These are phyloP conservation scores for Lodderomyces orthopsilosis DNA, from an alignment of 1,139 yeast genomes.

Conservation along the genomic window DNA sequence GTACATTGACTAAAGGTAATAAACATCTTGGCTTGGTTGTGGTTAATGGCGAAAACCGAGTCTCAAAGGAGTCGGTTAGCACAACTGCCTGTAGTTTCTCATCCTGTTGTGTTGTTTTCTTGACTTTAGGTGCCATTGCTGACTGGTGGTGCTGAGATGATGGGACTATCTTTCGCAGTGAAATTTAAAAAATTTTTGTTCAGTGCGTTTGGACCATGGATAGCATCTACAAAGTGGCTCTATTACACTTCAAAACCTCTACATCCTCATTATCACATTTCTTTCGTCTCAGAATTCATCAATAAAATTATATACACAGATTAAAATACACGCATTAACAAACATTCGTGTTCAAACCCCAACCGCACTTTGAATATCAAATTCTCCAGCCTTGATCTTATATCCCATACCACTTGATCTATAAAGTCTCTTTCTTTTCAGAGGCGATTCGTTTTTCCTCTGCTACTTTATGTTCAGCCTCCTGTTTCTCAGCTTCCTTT, in stretches of 20 bases:
- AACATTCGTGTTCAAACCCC: too few relatives aligned
- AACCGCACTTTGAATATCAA: too few relatives aligned
- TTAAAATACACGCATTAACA: not conserved
- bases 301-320: not conserved
- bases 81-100: conserved; percentile 90
- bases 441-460: not conserved
- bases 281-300: not conserved
- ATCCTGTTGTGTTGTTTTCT: conserved; percentile 55
- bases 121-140: conserved; percentile 24
- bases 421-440: not conserved
- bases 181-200: not conserved
- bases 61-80: conserved; percentile 87
- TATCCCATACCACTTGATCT: not conserved
- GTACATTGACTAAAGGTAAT: conserved; percentile 87
- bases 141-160: not conserved
- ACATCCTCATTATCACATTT: not conserved
- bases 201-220: too few relatives aligned
- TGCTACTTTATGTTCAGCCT: not conserved
- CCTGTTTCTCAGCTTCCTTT: conserved; percentile 23
- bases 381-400: not conserved
- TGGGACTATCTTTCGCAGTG: not conserved
- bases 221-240: too few relatives aligned
- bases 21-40: conserved; percentile 83
- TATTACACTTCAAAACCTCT: not conserved
- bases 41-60: conserved; percentile 90